Evolutionary conservation across 495 filamentous ascomycete genomes (phyloP).

Genomic region (Chaetomium tenue): DNA sequence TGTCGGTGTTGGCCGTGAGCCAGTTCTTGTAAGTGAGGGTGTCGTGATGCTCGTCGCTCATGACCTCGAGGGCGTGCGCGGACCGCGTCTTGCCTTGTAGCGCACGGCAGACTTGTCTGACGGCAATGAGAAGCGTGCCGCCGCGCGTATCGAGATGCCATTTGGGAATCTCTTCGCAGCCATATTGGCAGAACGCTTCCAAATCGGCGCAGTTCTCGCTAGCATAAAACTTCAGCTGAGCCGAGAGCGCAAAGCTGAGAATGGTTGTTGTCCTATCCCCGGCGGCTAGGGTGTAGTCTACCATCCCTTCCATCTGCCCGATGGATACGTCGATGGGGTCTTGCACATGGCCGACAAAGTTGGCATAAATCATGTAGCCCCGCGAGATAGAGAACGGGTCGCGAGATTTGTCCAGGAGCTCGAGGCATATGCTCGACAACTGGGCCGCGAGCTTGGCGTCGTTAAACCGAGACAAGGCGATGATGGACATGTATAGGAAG

Average conservation of each 20-base stretch:
- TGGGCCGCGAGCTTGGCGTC: slow-evolving; percentile 66
- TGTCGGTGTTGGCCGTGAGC: slow-evolving; percentile 42
- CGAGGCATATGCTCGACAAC: slow-evolving; percentile 62
- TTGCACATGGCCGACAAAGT: slow-evolving; percentile 73
- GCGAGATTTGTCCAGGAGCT: slow-evolving; percentile 62
- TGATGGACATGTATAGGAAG: slow-evolving; percentile 71
- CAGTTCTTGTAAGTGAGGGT: slow-evolving; percentile 62
- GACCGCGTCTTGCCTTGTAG: slow-evolving; percentile 80
- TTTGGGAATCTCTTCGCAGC: slow-evolving; percentile 70
- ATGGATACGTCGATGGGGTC: slow-evolving; percentile 60
- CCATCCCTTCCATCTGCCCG: slow-evolving; percentile 61
- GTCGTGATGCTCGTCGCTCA: slow-evolving; percentile 71
- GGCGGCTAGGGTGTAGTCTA: slow-evolving; percentile 67
- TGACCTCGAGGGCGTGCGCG: slow-evolving; percentile 53
- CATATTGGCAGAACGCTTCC: slow-evolving; percentile 69
- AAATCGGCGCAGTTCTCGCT: slow-evolving; percentile 74
- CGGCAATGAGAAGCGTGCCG: slow-evolving; percentile 66
- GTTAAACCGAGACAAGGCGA: slow-evolving; percentile 69
- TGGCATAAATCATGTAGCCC: slow-evolving; percentile 67
- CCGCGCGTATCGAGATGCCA: slow-evolving; percentile 79
- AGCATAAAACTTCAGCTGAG: slow-evolving; percentile 66
- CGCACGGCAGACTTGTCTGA: slow-evolving; percentile 72
- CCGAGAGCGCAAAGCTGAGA: slow-evolving; percentile 68
- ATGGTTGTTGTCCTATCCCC: slow-evolving; percentile 76
- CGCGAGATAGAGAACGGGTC: slow-evolving; percentile 69